Evolutionary conservation across 805 yeast species (phyloP), one percentile per base, ranked within the genome.

Genomic region (Candida arabinofermentans): DNA sequence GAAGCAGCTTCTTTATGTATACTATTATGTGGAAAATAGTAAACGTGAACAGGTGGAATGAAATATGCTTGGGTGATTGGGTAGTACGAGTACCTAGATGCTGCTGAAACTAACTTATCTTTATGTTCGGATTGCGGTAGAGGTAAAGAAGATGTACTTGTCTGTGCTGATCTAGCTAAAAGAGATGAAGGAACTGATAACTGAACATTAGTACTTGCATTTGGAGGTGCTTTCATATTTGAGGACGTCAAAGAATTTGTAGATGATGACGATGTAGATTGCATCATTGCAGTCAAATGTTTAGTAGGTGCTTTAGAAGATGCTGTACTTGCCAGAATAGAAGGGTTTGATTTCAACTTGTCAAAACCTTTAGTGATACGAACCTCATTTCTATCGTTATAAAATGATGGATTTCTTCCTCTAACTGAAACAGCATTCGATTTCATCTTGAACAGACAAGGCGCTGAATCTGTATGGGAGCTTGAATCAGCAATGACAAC

Each of bases 391-490:
- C 78, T 60, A 42, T 74, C 77, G 26, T 70, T 68, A 50, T 77
- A 78, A 47, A 78, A 79, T n/a, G 76, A 68, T 3, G 84, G 83
- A 49, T 78, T 79, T 39, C 83, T 58, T 3, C 84, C 84, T 46
- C 84, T 58, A 8, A 78, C 83, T 12, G 75, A 74, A 3, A 79
- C 71, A 1, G 80, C 80, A 26, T 70, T 50, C 0, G 69, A 60
- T 29, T 50, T 47, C n/a, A 63, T 45, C 2, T 23, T 39, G 5
- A 23, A 16, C 1, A 50, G 5, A n/a, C 8, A 26, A 12, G 13
- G 17, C 5, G 41, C 18, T 5, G 40, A 23, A 12, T 24, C 14
- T n/a, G 32, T 32, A 13, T 33, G 26, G 9, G 26, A 10, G 41
- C 21, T 21, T 36, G 38, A 12, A 23, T 38, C 22, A 8, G 23